Base-by-base conservation (phyloP, 2,329 filamentous ascomycete species). In the Fusarium scirpi region DNA sequence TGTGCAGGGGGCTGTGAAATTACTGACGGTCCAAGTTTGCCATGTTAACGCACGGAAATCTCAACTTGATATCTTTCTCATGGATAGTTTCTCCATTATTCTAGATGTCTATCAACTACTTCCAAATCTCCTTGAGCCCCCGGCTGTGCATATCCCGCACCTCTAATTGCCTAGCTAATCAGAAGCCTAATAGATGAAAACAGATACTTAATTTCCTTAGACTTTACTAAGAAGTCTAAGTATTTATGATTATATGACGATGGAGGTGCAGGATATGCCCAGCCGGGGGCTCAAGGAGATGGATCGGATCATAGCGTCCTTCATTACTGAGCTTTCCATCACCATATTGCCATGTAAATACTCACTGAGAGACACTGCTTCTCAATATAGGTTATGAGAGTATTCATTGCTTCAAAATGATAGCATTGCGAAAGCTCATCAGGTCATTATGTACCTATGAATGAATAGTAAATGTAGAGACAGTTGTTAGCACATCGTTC, bases 361-460 rank as follows among this genome's bases (percentile, higher is more conserved):
- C 12, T n/a, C n/a, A n/a, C n/a, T n/a, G n/a, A 11, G 10, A 10
- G 27, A 30, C 34, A 38, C 34, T 38, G 18, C 34, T 38, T n/a
- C 18, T 38, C n/a, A 9, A 38, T 18, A n/a, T 38, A 12, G 34
- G n/a, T 4, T 12, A 11, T 6, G 34, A 38, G 18, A n/a, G 10
- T 38, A 1, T 3, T n/a, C 18, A 7, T 38, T 38, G 10, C 18
- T 38, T 38, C 10, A 7, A n/a, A 7, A 38, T 1, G 18, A 38
- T 1, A 38, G 10, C 1, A 7, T n/a, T n/a, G 10, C 6, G n/a
- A 38, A 12, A 11, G 5, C 34, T 38, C 34, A 6, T n/a, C 34
- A n/a, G 3, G 1, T 38, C 4, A 11, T 7, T n/a, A 0, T n/a
- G 34, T 2, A 0, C 11, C 1, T 4, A 38, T 38, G 18, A 2